phyloP scores from a whole-genome alignment of 2,329 filamentous ascomycete genomes.

The Cladosporium colombiae region DNA sequence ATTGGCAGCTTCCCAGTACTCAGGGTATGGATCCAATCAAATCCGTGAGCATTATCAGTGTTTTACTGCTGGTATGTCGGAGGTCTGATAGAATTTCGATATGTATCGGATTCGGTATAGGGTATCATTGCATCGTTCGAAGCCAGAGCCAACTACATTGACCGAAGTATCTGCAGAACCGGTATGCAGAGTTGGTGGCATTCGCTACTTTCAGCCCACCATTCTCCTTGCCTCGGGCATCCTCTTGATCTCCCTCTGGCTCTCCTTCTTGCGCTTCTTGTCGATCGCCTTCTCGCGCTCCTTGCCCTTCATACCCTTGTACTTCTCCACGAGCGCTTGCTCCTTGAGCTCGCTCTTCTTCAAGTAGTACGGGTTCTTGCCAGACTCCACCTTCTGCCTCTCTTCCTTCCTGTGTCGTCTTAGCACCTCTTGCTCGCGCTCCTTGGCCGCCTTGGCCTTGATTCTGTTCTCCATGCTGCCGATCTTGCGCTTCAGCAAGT shows the following conservation, averaged over 20 bases:
- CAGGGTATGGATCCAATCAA: neutral
- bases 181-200: neutral
- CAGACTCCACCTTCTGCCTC: conserved; percentile 80
- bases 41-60: neutral
- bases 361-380: conserved; percentile 89
- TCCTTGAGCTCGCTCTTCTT: conserved; percentile 92
- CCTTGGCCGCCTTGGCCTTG: conserved; percentile 69
- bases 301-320: conserved; percentile 78
- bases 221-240: conserved; percentile 48
- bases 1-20: neutral
- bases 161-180: neutral
- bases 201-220: neutral
- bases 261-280: conserved; percentile 84
- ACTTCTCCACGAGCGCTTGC: conserved; percentile 75
- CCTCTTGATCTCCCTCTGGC: conserved; percentile 75
- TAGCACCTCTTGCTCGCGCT: conserved; percentile 68
- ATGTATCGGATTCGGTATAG: neutral
- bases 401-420: conserved; percentile 78
- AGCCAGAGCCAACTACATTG: neutral
- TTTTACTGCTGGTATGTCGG: neutral
- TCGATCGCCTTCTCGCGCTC: conserved; percentile 84
- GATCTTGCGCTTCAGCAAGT: conserved; percentile 70
- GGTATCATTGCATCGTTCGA: conserved; percentile 11
- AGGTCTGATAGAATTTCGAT: neutral
- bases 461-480: conserved; percentile 76